Evolutionary conservation across 352 stramenopile genomes (phyloP).

Genomic region (Phytophthora lateralis): DNA sequence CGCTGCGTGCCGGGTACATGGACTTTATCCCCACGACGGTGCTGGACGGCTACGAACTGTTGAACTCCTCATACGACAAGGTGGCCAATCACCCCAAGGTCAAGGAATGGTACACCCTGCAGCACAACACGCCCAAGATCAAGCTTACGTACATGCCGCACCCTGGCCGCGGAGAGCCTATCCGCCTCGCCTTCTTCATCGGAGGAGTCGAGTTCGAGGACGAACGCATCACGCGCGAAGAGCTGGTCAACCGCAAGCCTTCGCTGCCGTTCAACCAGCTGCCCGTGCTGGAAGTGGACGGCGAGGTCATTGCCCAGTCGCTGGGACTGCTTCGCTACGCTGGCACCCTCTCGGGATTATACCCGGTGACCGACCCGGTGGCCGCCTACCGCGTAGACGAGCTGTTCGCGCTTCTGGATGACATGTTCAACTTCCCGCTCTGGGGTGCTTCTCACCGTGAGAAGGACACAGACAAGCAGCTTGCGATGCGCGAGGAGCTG

Average conservation of each 20-base stretch:
- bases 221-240: conserved; percentile 41
- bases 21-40: conserved; percentile 46
- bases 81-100: conserved; percentile 41
- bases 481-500: conserved; percentile 48
- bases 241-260: conserved; percentile 47
- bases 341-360: conserved; percentile 56
- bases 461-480: conserved; percentile 40
- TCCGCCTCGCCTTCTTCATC: conserved; percentile 56
- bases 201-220: conserved; percentile 62
- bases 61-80: conserved; percentile 39
- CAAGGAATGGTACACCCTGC: conserved; percentile 43
- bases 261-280: conserved; percentile 55
- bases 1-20: conserved; percentile 36
- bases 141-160: conserved; percentile 68
- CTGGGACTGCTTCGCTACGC: conserved; percentile 67
- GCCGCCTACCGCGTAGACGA: conserved; percentile 54
- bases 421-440: conserved; percentile 43
- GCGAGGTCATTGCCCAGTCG: conserved; percentile 55
- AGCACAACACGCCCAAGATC: conserved; percentile 35
- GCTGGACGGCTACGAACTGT: conserved; percentile 35
- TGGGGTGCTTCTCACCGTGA: conserved; percentile 32
- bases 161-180: conserved; percentile 49
- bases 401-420: conserved; percentile 42
- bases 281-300: conserved; percentile 54
- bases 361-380: conserved; percentile 44